Base-by-base conservation (phyloP, 163 green algal species). In the Chlamydomonas reinhardtii region DNA sequence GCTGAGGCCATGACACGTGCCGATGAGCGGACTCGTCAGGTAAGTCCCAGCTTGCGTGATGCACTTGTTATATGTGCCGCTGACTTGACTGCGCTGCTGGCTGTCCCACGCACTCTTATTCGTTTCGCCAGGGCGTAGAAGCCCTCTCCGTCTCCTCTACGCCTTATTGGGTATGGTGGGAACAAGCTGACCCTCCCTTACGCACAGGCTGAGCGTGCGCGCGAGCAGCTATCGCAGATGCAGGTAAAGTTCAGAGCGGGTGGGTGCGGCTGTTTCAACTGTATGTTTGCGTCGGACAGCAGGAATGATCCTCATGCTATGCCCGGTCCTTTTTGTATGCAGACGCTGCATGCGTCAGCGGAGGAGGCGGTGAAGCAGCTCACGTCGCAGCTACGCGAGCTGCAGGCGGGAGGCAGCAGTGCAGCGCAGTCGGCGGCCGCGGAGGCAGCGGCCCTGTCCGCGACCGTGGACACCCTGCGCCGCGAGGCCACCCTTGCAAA, bases 201-300 rank as follows among this genome's bases (percentile, higher is more conserved):
- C 5, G 19, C 32, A 35, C 79, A 85, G 79, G 79, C 68, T 14
- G 79, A 85, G 52, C 52, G 79, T 17, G 68, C 79, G 5, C 79
- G 79, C 12, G 79, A 85, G 52, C 79, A 85, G 79, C 79, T 85
- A 32, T n/a, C 52, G 1, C 79, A 85, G 68, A 68, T 85, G n/a
- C 79, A 85, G 79, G 79, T 85, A 34, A n/a, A n/a, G n/a, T n/a
- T n/a, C n/a, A n/a, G n/a, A n/a, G n/a, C n/a, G n/a, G n/a, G n/a
- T n/a, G n/a, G n/a, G 24, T 35, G 39, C 39, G 5, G 8, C 39
- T 48, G 39, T 14, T 48, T 48, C 39, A 5, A 48, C 39, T n/a
- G n/a, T n/a, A n/a, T n/a, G n/a, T n/a, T n/a, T n/a, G n/a, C n/a
- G n/a, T n/a, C n/a, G n/a, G n/a, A n/a, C n/a, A n/a, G n/a, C n/a